A percentile compares a stretch with the other conserved stretches of the same genome.
Conservation (phyloP, 257 asterid species). For the Gentiana macrophylla region DNA sequence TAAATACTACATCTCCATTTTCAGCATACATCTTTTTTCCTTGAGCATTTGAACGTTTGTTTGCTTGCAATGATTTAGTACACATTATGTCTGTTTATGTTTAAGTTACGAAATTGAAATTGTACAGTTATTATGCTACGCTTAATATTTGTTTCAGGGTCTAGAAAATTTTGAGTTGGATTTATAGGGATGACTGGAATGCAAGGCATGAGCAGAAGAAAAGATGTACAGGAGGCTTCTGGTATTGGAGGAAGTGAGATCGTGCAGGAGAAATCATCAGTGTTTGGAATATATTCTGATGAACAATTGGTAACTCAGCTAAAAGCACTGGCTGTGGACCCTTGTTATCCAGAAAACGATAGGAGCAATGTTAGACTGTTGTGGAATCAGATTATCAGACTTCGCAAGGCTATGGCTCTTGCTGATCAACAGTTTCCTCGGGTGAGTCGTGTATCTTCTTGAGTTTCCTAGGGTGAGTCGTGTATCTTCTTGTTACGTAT, state of each 20-base stretch:
- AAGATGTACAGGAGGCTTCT: constrained; percentile 16
- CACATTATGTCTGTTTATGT: no score
- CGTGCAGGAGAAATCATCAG: constrained; percentile 22
- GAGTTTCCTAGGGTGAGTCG: constrained; percentile 47
- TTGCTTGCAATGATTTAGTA: no score
- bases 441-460: constrained; percentile 27
- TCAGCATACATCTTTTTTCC: no score
- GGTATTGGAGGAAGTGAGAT: constrained; percentile 13
- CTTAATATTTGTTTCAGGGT: no score
- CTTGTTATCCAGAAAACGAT: constrained; percentile 31
- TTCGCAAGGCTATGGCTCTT: constrained; percentile 45
- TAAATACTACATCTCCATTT: no score
- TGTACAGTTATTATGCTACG: no score
- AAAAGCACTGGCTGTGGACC: constrained; percentile 52
- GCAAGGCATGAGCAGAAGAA: constrained; percentile 18
- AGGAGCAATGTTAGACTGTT: constrained; percentile 30
- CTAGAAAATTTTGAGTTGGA: not conserved
- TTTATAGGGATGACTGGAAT: constrained; percentile 32
- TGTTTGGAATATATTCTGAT: constrained; percentile 48
- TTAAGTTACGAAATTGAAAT: no score
- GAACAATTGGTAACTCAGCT: constrained; percentile 45
- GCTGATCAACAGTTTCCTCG: constrained; percentile 38
- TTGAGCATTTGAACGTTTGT: no score
- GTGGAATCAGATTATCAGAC: constrained; percentile 39
- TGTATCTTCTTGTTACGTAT: not conserved